phyloP scores from a whole-genome alignment of 345 rosid genomes.

The Orychophragmus violaceus region DNA sequence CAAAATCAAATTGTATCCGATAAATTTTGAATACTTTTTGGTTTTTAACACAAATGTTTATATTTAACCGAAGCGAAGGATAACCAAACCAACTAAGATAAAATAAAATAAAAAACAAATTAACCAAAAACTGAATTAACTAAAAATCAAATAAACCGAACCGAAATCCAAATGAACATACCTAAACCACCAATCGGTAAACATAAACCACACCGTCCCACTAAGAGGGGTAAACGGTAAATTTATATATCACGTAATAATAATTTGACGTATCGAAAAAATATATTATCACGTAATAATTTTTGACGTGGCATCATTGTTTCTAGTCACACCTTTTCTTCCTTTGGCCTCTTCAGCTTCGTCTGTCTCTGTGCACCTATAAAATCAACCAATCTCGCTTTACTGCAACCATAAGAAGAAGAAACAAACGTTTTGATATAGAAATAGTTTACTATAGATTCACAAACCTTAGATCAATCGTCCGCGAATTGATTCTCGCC shows the following conservation, averaged over 20 bases:
- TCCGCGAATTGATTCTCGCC: constrained; percentile 29
- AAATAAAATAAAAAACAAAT: too few relatives aligned
- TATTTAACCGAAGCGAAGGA: too few relatives aligned
- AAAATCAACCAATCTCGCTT: constrained; percentile 6
- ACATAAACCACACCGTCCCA: constrained; percentile 14
- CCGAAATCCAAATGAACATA: too few relatives aligned
- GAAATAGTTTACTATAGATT: not conserved
- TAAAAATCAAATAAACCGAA: not conserved
- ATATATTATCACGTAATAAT: not conserved
- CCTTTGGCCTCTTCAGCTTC: constrained; percentile 24
- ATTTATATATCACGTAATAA: not conserved
- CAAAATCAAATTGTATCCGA: too few relatives aligned
- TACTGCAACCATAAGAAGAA: not conserved
- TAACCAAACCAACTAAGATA: too few relatives aligned
- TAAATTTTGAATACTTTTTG: too few relatives aligned
- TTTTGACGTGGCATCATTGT: constrained; percentile 18
- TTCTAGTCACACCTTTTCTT: constrained; percentile 22
- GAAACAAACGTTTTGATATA: not conserved
- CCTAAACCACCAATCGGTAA: too few relatives aligned
- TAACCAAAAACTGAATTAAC: too few relatives aligned
- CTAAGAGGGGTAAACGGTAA: not conserved
- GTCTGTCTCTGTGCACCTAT: constrained; percentile 2
- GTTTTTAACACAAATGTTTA: too few relatives aligned
- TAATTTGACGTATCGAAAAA: not conserved
- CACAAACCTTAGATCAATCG: not conserved